Conservation (phyloP, 352 stramenopile genomes). For the Phytophthora litchii region DNA sequence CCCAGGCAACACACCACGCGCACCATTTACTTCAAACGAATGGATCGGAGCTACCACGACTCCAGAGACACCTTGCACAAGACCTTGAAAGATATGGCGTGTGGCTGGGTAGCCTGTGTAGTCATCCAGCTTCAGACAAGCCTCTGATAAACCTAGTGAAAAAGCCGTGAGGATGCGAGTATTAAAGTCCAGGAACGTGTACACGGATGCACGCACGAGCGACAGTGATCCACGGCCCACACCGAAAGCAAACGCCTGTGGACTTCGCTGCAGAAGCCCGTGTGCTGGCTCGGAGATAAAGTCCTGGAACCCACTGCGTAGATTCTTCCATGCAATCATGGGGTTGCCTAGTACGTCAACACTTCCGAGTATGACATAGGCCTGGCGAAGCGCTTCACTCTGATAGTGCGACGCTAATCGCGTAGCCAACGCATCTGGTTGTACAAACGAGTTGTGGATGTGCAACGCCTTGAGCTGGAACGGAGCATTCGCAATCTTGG, state of each 20-base stretch:
- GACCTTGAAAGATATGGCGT: conserved; percentile 87
- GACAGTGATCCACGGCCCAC: conserved; percentile 85
- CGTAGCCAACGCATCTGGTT: conserved; percentile 72
- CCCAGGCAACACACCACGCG: conserved; percentile 75
- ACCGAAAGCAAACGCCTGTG: conserved; percentile 78
- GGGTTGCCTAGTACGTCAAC: conserved; percentile 90
- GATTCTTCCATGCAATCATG: conserved; percentile 89
- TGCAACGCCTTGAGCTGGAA: conserved; percentile 79
- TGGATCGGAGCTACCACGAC: conserved; percentile 87
- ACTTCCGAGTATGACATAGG: conserved; percentile 88
- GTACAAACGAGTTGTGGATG: conserved; percentile 87
- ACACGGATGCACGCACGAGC: conserved; percentile 82
- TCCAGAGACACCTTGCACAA: conserved; percentile 85
- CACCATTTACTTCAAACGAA: conserved; percentile 79
- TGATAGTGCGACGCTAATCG: conserved; percentile 85
- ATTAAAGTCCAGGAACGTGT: conserved; percentile 89
- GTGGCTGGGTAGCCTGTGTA: conserved; percentile 88
- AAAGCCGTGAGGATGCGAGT: conserved; percentile 85
- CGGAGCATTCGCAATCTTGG: conserved; percentile 89
- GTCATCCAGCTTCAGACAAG: conserved; percentile 86
- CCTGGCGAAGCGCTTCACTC: conserved; percentile 86
- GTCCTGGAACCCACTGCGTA: conserved; percentile 79
- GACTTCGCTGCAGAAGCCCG: conserved; percentile 79
- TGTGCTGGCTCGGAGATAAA: conserved; percentile 86
- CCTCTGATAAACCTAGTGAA: conserved; percentile 82